phyloP scores from a whole-genome alignment of 2,329 filamentous ascomycete genomes.

The Aschersonia sp. region DNA sequence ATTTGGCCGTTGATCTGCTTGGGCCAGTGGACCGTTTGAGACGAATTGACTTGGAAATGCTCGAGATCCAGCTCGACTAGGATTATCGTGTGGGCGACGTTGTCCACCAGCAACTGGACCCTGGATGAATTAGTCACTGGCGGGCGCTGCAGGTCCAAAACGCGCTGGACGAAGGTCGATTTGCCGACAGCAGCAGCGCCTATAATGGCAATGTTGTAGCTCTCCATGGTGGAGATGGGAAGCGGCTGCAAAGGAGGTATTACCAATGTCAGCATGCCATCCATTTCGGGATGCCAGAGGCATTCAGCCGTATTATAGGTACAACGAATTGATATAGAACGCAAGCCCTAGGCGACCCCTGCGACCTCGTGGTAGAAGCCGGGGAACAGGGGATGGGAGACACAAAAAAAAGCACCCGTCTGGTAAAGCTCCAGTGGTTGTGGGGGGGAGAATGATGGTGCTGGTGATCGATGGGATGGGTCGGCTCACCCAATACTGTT shows the following conservation, averaged over 20 bases:
- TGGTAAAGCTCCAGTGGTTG: constrained; percentile 1
- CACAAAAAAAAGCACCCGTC: background rate
- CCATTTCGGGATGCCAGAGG: constrained; percentile 1
- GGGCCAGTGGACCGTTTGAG: constrained; percentile 48
- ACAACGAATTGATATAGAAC: background rate
- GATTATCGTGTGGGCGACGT: constrained; percentile 41
- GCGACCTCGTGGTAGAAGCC: constrained; percentile 1
- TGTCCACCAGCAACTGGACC: constrained; percentile 43
- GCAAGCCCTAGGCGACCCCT: constrained; percentile 1
- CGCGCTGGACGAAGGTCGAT: constrained; percentile 51
- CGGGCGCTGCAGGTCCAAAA: constrained; percentile 38
- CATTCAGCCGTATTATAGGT: background rate
- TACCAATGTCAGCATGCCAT: constrained; percentile 2
- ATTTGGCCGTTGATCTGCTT: constrained; percentile 55
- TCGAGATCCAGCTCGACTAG: constrained; percentile 53
- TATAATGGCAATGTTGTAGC: constrained; percentile 52
- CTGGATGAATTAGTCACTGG: constrained; percentile 40
- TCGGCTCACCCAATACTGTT: constrained; percentile 20
- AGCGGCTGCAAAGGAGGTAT: constrained; percentile 11
- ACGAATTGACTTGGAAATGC: constrained; percentile 44
- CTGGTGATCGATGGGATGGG: background rate
- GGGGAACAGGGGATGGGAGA: background rate
- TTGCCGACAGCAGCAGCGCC: constrained; percentile 54
- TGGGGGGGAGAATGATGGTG: background rate
- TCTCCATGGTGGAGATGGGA: constrained; percentile 32